These are phyloP conservation scores for Exophiala sideris DNA, from an alignment of 2,329 filamentous ascomycete genomes.

Conservation along the genomic window DNA sequence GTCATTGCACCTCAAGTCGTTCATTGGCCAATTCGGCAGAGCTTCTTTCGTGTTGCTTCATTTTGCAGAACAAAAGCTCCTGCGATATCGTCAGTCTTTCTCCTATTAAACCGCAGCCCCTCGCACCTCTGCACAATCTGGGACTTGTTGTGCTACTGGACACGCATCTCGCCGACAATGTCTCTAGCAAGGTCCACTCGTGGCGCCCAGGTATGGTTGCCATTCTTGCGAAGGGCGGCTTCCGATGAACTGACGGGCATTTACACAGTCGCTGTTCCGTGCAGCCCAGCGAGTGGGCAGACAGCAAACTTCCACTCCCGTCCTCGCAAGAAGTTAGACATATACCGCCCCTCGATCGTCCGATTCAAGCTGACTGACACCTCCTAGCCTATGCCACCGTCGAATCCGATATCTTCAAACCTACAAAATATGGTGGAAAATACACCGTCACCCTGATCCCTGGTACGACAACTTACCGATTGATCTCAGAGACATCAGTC, in stretches of 20 bases:
- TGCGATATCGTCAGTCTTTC: slow-evolving; percentile 3
- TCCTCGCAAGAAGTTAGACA: slow-evolving; percentile 26
- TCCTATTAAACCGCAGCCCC: not conserved
- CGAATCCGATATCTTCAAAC: slow-evolving; percentile 96
- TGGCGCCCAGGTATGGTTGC: slow-evolving; percentile 23
- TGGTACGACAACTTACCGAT: slow-evolving; percentile 53
- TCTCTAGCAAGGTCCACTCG: slow-evolving; percentile 26
- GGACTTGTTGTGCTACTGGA: too few relatives aligned
- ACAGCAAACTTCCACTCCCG: slow-evolving; percentile 15
- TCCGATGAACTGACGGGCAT: slow-evolving; percentile 11
- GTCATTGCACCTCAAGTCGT: not conserved
- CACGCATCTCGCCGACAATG: slow-evolving; percentile 15
- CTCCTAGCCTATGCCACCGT: slow-evolving; percentile 60
- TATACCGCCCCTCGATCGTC: not conserved
- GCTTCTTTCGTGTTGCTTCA: slow-evolving; percentile 10
- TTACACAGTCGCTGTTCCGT: slow-evolving; percentile 27
- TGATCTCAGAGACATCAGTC: not conserved
- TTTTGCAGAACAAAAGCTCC: slow-evolving; percentile 6
- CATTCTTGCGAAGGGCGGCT: not conserved
- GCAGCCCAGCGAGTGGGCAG: slow-evolving; percentile 22
- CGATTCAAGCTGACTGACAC: not conserved
- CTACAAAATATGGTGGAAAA: slow-evolving; percentile 97
- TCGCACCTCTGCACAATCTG: slow-evolving; percentile 1
- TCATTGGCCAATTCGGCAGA: slow-evolving; percentile 14
- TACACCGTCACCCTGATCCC: slow-evolving; percentile 98